Base-by-base conservation (phyloP, 2,329 filamentous ascomycete genomes). In the Cordyceps tenuipes region DNA sequence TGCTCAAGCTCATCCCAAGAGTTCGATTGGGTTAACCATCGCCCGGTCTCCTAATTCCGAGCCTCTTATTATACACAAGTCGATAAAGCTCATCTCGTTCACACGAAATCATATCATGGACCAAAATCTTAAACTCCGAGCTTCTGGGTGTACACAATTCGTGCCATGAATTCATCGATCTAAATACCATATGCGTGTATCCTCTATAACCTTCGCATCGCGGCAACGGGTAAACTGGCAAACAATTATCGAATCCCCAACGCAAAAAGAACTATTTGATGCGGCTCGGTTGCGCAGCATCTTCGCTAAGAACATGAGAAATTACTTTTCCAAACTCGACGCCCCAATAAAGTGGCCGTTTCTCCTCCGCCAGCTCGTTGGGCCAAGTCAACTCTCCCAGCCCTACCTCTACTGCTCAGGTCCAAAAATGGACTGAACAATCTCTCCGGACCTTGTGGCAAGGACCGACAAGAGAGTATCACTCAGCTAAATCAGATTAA, bases 401-500 rank as follows among this genome's bases (percentile, higher is more conserved):
- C 5, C 5, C n/a, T 3, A 3, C 23, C 31, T 43, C 41, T n/a
- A 53, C 41, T 59, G 43, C 15, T 59, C n/a, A 3, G 41, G n/a
- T 6, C 64, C 66, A 71, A 94, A 94, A 62, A 94, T 86, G 41
- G 85, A 87, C 62, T 86, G 74, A 19, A 93, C 87, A 70, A 94
- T 85, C 75, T 94, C 89, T 29, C 88, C 89, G 39, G 88, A 88
- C 59, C 90, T 78, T 29, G 86, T 84, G 7, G 89, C 84, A 63
- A 94, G 77, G 63, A 94, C 88, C 2, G 89, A 93, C 57, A 95
- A 79, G 57, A 95, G 80, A 51, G 87, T 90, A 72, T 95, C 89
- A 70, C 89, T 91, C 74, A 95, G 75, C 84, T 89, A 41, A 6
- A 39, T 8, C n/a, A 39, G 55, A 19, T 26, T 23, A 5, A 29